Evolutionary conservation across 345 rosid species (phyloP), one percentile per base, ranked within the genome.

Genomic region (Hirschfeldia incana): DNA sequence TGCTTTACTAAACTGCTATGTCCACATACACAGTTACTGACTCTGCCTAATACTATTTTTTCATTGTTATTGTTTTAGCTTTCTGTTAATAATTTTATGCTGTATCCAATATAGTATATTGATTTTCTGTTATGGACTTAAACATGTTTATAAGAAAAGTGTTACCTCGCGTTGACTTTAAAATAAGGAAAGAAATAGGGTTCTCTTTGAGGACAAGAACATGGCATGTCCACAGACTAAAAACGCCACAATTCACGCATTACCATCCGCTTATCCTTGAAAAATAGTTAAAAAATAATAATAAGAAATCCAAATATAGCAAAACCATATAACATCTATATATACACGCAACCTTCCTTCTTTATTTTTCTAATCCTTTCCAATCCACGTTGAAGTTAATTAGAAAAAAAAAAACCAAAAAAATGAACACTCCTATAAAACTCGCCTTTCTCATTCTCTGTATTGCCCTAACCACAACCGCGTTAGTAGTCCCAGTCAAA

Each of bases 351-450:
- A 29, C 60, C 53, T 44, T 32, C 53, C 62, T 5, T 58, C 59
- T n/a, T 70, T 67, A 6, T n/a, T 33, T 29, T 1, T 26, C 76
- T 70, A 75, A 65, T 75, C 83, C 83, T 80, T 80, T 80, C 83
- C 83, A 75, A 80, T 80, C 76, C 80, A 80, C 49, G 83, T 80
- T 80, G 77, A 57, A 4, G 4, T 8, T 12, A 7, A 55, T 8
- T n/a, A 26, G 21, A 36, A 13, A 15, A 6, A 15, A 6, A 11
- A 36, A 13, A 37, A 1, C 4, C 57, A 63, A 64, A 59, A 75
- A 57, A 27, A 80, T 80, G 83, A 70, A 44, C 34, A 80, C 77
- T 71, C 83, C 77, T 34, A 80, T 65, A 71, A 80, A 76, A 71
- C 83, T 80, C 73, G 64, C 77, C 62, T 68, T 72, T 67, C 72